Percentiles rank a stretch among this genome's conserved stretches.
Evolutionary conservation across 2,329 filamentous ascomycete species (phyloP).

Genomic region (Colletotrichum zoysiae): DNA sequence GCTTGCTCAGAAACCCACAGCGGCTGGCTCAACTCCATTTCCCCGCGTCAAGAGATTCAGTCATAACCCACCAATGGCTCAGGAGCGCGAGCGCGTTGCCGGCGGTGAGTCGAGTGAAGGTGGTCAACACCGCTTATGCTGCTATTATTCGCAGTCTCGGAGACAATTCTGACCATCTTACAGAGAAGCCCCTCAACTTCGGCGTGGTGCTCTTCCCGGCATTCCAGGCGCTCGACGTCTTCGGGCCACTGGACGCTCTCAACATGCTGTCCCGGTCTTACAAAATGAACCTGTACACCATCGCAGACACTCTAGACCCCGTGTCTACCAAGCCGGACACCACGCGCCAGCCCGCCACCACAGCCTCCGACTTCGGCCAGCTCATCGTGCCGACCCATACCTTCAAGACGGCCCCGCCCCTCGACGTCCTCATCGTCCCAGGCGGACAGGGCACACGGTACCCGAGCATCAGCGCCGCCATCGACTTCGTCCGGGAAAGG

Average conservation of each 20-base stretch:
- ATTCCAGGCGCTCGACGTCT: conserved; percentile 55
- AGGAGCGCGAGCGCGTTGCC: background rate
- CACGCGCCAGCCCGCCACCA: background rate
- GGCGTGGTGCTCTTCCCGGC: conserved; percentile 53
- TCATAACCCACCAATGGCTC: conserved; percentile 12
- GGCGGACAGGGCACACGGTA: conserved; percentile 61
- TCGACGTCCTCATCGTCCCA: conserved; percentile 69
- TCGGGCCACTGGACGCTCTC: conserved; percentile 53
- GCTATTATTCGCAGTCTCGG: background rate
- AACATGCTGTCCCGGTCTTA: conserved; percentile 45
- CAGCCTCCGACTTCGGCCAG: conserved; percentile 34
- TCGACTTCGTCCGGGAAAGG: conserved; percentile 55
- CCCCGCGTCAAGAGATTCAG: conserved; percentile 1
- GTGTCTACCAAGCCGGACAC: conserved; percentile 34
- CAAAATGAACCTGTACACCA: conserved; percentile 41
- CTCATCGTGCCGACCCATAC: conserved; percentile 52
- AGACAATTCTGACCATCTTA: background rate
- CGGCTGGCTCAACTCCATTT: background rate
- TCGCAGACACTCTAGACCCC: conserved; percentile 39
- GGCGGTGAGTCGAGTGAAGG: conserved; percentile 19
- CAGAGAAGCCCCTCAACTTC: conserved; percentile 44
- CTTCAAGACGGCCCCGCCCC: conserved; percentile 56
- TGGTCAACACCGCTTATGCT: background rate
- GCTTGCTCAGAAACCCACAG: conserved; percentile 13
- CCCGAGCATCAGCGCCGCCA: conserved; percentile 47